Conservation (phyloP, 345 rosid species). For the Syzygium jambos region DNA sequence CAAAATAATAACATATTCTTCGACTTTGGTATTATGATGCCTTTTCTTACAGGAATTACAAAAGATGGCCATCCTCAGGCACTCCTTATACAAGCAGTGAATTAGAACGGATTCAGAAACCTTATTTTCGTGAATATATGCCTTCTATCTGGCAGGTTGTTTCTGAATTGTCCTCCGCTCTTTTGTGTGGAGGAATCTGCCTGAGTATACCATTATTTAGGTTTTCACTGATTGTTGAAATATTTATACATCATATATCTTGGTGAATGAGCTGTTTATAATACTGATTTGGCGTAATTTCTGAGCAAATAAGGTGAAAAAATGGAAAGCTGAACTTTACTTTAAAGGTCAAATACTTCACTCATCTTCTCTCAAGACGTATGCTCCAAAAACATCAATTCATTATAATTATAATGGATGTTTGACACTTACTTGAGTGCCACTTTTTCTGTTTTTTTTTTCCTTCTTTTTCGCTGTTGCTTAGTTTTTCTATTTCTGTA, state of each 20-base stretch:
- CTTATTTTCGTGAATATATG: constrained; percentile 62
- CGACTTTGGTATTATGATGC: background rate
- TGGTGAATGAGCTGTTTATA: background rate
- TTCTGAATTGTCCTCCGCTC: background rate
- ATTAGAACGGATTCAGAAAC: constrained; percentile 20
- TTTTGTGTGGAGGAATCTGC: constrained; percentile 1
- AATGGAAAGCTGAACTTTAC: background rate
- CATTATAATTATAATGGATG: background rate
- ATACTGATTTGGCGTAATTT: background rate
- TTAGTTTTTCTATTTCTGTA: background rate
- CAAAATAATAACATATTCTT: background rate
- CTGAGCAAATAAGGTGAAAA: background rate
- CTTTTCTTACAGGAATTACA: background rate
- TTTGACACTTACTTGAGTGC: background rate
- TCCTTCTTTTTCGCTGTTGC: background rate
- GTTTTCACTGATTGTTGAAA: background rate
- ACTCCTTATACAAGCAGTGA: constrained; percentile 16
- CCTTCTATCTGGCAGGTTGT: constrained; percentile 83
- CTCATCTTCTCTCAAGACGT: background rate
- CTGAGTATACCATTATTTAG: background rate
- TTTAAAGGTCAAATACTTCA: background rate
- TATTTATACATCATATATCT: background rate
- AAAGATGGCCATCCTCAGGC: constrained; percentile 9
- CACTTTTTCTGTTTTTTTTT: background rate
- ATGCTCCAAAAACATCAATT: background rate